Base-by-base conservation (phyloP, 345 rosid genomes). In the Hibiscus tridactylites region DNA sequence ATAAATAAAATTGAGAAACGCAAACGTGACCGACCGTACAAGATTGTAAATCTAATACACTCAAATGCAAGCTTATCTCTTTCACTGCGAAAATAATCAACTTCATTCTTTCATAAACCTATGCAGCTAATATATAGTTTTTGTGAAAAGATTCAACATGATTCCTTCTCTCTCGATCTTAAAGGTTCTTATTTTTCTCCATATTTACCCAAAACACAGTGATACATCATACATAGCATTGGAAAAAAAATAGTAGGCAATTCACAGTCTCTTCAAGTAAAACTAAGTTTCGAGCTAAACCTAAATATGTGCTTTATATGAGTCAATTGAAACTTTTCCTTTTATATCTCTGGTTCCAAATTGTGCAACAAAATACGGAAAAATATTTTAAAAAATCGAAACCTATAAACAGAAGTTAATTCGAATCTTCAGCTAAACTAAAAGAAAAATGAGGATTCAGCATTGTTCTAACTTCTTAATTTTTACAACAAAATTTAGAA, bases 401-500 rank as follows among this genome's bases (percentile, higher is more conserved):
- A 35, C n/a, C 35, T 63, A 37, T 37, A 37, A 37, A 63, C 28
- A n/a, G 3, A 21, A 13, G 70, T 46, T 44, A 21, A 2, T 7
- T 44, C 12, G 3, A 50, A 42, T 53, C 58, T 19, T 29, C 61
- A 15, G 56, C 17, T 16, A 29, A 69, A 53, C 37, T 9, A 69
- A 33, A 33, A 1, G 7, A 17, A 53, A 52, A 31, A 65, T 50
- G 54, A 65, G 70, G 73, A 70, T 24, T 53, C 37, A 33, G 37
- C 37, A 33, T 33, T 33, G 37, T 33, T 16, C 12, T 37, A 59
- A 24, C 50, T 33, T 58, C 21, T 15, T 11, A 35, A 35, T 24
- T 65, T 63, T 75, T 69, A n/a, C 21, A 72, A 63, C 69, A 69
- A 72, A 70, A 73, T 46, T 33, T 26, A 10, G 50, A 19, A 13